A percentile compares a stretch with the other conserved stretches of the same genome.
These are phyloP conservation scores for Globisporangium paroecandrum DNA, from an alignment of 352 stramenopile genomes.

Conservation along the genomic window DNA sequence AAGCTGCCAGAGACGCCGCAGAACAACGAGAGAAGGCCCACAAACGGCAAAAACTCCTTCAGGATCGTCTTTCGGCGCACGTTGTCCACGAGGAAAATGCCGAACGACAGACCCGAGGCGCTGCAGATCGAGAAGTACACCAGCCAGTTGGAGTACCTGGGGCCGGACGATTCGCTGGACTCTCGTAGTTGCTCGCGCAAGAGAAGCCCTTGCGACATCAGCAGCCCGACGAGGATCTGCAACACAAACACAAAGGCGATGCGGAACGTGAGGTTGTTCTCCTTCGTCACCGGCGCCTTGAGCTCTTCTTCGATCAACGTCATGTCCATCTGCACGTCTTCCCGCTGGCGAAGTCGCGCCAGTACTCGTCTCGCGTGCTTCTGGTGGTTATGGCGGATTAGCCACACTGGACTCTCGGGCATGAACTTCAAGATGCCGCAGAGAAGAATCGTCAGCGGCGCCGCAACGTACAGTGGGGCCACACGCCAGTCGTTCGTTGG, in stretches of 20 bases:
- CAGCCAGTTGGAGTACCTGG: conserved; percentile 48
- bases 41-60: conserved; percentile 82
- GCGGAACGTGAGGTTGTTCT: conserved; percentile 65
- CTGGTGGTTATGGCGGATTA: conserved; percentile 50
- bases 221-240: conserved; percentile 55
- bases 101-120: conserved; percentile 54
- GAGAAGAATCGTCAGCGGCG: conserved; percentile 58
- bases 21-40: conserved; percentile 58
- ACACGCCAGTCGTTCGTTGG: conserved; percentile 53
- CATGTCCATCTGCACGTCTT: conserved; percentile 68
- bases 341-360: conserved; percentile 56
- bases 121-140: conserved; percentile 51
- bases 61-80: conserved; percentile 88
- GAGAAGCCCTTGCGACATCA: conserved; percentile 71
- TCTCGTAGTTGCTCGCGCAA: conserved; percentile 40
- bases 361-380: conserved; percentile 51
- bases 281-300: conserved; percentile 30
- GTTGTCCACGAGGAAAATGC: conserved; percentile 79
- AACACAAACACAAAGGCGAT: conserved; percentile 54
- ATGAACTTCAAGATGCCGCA: conserved; percentile 59
- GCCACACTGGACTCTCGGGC: conserved; percentile 79
- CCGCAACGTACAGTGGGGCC: conserved; percentile 56
- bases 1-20: conserved; percentile 48
- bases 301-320: conserved; percentile 54
- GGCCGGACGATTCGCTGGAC: conserved; percentile 16